phyloP scores from a whole-genome alignment of 1,284 basidiomycete species.

The Tilletia caries region DNA sequence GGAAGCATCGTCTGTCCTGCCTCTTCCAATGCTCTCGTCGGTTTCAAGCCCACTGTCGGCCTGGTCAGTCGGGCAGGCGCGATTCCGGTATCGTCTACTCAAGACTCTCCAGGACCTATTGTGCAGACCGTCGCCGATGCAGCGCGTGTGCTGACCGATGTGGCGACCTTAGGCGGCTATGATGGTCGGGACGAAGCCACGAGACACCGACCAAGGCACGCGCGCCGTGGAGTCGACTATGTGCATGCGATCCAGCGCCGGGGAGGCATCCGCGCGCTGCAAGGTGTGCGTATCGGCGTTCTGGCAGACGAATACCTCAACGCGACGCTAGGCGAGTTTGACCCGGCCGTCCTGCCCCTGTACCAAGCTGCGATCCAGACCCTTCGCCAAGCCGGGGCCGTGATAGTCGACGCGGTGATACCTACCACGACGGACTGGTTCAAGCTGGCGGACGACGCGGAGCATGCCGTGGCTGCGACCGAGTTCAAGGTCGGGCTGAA shows the following conservation, averaged over 20 bases:
- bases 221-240: conserved; percentile 19
- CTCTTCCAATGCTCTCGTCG: conserved; percentile 31
- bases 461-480: neutral
- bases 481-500: conserved; percentile 11
- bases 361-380: conserved; percentile 21
- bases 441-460: conserved; percentile 8
- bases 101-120: conserved; percentile 30
- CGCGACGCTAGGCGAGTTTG: conserved; percentile 18
- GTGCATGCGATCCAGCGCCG: conserved; percentile 21
- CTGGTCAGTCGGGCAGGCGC: conserved; percentile 27
- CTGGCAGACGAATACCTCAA: conserved; percentile 25
- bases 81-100: conserved; percentile 27
- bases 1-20: conserved; percentile 32
- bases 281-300: conserved; percentile 19
- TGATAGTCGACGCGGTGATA: conserved; percentile 5
- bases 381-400: conserved; percentile 5
- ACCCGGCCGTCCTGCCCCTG: conserved; percentile 19
- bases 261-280: conserved; percentile 10
- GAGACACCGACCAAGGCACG: conserved; percentile 15
- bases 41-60: conserved; percentile 32
- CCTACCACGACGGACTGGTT: conserved; percentile 11
- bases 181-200: conserved; percentile 28
- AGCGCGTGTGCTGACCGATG: conserved; percentile 27
- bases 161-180: conserved; percentile 18
- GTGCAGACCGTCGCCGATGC: conserved; percentile 29